Evolutionary conservation across 495 filamentous ascomycete genomes (phyloP).

Genomic region (Penicillium malachiteum): DNA sequence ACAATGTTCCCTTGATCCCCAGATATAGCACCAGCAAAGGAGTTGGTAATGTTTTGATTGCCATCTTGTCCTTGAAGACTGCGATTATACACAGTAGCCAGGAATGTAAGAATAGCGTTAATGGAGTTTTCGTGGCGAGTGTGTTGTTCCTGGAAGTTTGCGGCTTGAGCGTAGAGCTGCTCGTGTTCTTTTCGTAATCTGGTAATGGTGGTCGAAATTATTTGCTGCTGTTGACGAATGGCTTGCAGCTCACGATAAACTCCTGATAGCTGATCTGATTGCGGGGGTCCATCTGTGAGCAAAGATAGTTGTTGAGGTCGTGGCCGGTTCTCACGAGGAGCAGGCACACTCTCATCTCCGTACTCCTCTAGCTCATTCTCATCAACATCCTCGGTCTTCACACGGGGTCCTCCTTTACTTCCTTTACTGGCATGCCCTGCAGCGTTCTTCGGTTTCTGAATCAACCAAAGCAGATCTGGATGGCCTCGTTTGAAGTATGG

Average conservation of each 20-base stretch:
- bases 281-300: constrained; percentile 48
- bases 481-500: constrained; percentile 92
- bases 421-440: constrained; percentile 48
- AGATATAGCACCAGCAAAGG: constrained; percentile 69
- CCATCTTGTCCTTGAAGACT: constrained; percentile 63
- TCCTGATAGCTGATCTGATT: constrained; percentile 74
- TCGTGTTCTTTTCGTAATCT: constrained; percentile 81
- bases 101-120: constrained; percentile 94
- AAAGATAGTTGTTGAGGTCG: constrained; percentile 43
- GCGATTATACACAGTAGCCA: constrained; percentile 92
- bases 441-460: constrained; percentile 88
- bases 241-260: constrained; percentile 77
- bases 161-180: constrained; percentile 83
- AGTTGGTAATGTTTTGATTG: constrained; percentile 65
- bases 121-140: constrained; percentile 97
- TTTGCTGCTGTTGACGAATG: constrained; percentile 78
- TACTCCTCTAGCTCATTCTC: constrained; percentile 74
- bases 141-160: constrained; percentile 86
- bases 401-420: constrained; percentile 47
- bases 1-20: constrained; percentile 67
- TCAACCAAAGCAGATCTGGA: constrained; percentile 93
- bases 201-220: constrained; percentile 75
- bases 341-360: constrained; percentile 41
- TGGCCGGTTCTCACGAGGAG: constrained; percentile 36
- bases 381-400: constrained; percentile 68